A percentile compares a stretch with the other conserved stretches of the same genome.
Evolutionary conservation across 2,329 filamentous ascomycete genomes (phyloP).

Genomic region (Mycosphaerella sp.): DNA sequence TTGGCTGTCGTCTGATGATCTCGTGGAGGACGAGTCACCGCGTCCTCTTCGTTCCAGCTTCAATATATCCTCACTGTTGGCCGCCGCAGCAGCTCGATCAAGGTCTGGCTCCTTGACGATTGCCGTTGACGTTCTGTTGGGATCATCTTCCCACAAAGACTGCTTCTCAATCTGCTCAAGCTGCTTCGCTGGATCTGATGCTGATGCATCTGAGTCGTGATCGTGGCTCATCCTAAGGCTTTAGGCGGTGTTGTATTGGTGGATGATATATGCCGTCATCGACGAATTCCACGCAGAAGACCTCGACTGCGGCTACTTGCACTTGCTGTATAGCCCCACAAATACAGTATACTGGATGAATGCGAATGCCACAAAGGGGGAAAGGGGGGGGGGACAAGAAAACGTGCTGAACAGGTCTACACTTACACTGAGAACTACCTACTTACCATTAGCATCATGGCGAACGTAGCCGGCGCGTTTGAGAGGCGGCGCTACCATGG

Average conservation of each 20-base stretch:
- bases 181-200: constrained; percentile 11
- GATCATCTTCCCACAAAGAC: constrained; percentile 10
- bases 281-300: no score
- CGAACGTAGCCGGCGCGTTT: no score
- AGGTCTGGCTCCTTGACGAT: constrained; percentile 16
- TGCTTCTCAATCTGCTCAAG: constrained; percentile 17
- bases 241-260: not conserved
- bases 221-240: constrained; percentile 14
- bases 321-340: no score
- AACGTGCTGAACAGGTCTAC: no score
- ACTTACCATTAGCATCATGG: no score
- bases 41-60: constrained; percentile 8
- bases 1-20: constrained; percentile 22
- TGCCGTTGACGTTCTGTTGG: constrained; percentile 12
- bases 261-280: not conserved
- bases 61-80: constrained; percentile 16
- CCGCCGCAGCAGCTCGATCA: constrained; percentile 10
- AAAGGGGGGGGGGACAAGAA: no score
- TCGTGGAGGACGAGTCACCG: constrained; percentile 12
- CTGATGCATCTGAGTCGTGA: constrained; percentile 12
- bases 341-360: no score
- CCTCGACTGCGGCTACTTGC: no score
- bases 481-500: no score
- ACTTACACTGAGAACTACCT: no score
- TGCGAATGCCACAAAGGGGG: no score